Conservation (phyloP, 768 basidiomycete species). For the Infundibulicybe gibba region DNA sequence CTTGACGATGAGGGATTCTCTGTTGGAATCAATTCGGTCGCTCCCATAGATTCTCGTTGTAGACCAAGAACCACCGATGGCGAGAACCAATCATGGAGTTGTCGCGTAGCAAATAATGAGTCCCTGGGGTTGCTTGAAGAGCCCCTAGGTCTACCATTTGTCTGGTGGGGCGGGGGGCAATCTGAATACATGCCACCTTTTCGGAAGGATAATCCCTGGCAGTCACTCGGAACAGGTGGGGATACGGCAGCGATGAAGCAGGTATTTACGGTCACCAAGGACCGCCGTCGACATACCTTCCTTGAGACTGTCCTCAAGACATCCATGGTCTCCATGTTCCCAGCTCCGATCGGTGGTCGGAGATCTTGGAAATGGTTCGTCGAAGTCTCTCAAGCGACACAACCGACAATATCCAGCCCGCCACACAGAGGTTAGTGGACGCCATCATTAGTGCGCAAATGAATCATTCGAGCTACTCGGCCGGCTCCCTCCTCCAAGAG, state of each 20-base stretch:
- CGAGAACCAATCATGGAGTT: too few relatives aligned
- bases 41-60: too few relatives aligned
- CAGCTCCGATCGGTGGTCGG: constrained; percentile 3
- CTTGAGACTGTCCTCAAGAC: constrained; percentile 5
- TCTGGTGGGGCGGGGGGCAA: constrained; percentile 3
- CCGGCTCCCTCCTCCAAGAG: constrained; percentile 4
- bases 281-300: constrained; percentile 6
- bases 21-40: too few relatives aligned
- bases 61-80: too few relatives aligned
- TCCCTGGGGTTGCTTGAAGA: too few relatives aligned
- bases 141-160: too few relatives aligned
- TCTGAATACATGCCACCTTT: constrained; percentile 2
- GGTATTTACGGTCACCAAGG: constrained; percentile 10
- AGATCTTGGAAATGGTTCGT: constrained; percentile 7
- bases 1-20: too few relatives aligned
- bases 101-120: too few relatives aligned
- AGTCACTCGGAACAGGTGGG: constrained; percentile 4
- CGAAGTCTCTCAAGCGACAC: constrained; percentile 4
- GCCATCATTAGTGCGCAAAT: constrained; percentile 4
- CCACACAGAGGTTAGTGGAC: constrained; percentile 3
- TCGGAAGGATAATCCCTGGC: constrained; percentile 5
- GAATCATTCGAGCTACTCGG: constrained; percentile 2
- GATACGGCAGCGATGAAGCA: constrained; percentile 11
- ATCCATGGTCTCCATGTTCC: constrained; percentile 4
- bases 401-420: too few relatives aligned